These are phyloP conservation scores for Coemansia sp. DNA, from an alignment of 192 early-diverging fungal species.

Conservation along the genomic window DNA sequence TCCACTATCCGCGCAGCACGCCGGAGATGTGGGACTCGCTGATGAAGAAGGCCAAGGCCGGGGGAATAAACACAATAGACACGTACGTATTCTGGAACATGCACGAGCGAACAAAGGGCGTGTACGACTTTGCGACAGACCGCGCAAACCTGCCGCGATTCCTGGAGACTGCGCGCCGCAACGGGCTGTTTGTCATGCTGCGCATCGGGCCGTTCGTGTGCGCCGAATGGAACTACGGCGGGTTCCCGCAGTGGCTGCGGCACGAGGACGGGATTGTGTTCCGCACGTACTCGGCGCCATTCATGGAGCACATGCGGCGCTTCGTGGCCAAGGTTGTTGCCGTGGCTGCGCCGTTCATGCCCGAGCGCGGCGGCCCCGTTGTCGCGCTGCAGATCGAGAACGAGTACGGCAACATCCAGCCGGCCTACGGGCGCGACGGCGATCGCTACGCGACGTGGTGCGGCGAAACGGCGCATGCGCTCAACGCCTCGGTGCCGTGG, in stretches of 20 bases:
- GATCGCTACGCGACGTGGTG: conserved; percentile 44
- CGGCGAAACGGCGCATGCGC: conserved; percentile 27
- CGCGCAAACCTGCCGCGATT: conserved; percentile 59
- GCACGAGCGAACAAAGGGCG: conserved; percentile 57
- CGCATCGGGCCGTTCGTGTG: conserved; percentile 65
- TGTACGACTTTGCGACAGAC: conserved; percentile 60
- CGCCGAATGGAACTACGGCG: conserved; percentile 64
- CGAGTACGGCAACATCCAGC: conserved; percentile 57
- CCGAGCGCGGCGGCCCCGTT: conserved; percentile 61
- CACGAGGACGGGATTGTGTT: conserved; percentile 54
- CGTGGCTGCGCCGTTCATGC: conserved; percentile 41
- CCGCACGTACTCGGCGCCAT: conserved; percentile 55
- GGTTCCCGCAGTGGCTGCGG: conserved; percentile 62
- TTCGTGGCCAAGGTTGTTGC: conserved; percentile 54
- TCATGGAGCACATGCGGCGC: conserved; percentile 45
- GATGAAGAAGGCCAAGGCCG: conserved; percentile 53
- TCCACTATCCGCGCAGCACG: conserved; percentile 64
- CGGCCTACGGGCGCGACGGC: conserved; percentile 36
- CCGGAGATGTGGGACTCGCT: conserved; percentile 60
- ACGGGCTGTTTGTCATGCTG: conserved; percentile 59
- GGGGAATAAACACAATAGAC: conserved; percentile 63
- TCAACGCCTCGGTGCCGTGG: conserved; percentile 60
- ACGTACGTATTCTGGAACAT: conserved; percentile 72
- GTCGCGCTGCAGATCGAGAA: conserved; percentile 68
- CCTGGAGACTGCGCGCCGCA: conserved; percentile 44